Conservation (phyloP, 2,329 filamentous ascomycete genomes). For the Mycogone perniciosa region DNA sequence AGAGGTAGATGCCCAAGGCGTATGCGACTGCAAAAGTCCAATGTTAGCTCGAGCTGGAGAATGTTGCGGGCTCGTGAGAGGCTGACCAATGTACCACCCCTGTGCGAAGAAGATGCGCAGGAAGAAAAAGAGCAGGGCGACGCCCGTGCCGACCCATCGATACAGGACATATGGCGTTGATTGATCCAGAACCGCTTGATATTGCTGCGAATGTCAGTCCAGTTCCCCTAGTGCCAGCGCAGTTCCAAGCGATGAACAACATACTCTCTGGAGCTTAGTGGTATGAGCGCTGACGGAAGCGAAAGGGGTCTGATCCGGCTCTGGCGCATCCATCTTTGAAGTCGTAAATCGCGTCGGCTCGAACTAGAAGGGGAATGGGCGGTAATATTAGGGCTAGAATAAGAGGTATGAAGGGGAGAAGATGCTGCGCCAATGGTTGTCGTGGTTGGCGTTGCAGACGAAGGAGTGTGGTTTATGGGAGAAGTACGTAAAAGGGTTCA, state of each 20-base stretch:
- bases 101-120: constrained; percentile 84
- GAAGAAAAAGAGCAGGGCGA: constrained; percentile 73
- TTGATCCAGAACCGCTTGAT: constrained; percentile 90
- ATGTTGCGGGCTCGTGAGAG: background rate
- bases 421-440: constrained; percentile 1
- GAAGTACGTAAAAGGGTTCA: background rate
- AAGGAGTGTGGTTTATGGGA: too few species aligned
- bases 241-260: constrained; percentile 15
- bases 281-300: constrained; percentile 84
- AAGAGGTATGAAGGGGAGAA: background rate
- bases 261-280: constrained; percentile 63
- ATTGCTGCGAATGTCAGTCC: constrained; percentile 54
- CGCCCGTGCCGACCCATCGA: constrained; percentile 81
- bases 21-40: constrained; percentile 66
- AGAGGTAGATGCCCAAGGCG: constrained; percentile 94
- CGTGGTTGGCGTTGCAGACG: background rate
- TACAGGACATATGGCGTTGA: constrained; percentile 85
- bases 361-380: background rate
- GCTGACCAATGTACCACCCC: constrained; percentile 94
- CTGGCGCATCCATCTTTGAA: constrained; percentile 69
- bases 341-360: background rate
- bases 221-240: constrained; percentile 12
- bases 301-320: constrained; percentile 88
- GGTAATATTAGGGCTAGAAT: background rate
- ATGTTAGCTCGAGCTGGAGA: background rate